These are phyloP conservation scores for Harrya chromipes DNA, from an alignment of 768 basidiomycete species.

Conservation along the genomic window DNA sequence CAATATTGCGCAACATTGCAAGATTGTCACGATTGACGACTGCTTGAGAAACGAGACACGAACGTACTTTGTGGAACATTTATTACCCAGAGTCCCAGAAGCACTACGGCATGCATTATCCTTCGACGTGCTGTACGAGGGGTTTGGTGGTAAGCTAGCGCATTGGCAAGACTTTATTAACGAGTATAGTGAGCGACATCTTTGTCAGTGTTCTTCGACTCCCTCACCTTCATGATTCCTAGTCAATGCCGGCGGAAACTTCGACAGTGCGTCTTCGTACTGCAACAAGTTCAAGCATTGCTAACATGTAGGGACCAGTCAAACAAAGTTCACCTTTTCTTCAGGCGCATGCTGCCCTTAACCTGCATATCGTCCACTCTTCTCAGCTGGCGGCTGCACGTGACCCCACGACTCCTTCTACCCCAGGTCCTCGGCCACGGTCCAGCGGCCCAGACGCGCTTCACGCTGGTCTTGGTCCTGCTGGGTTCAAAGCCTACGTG, in stretches of 20 bases:
- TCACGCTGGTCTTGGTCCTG: conserved; percentile 57
- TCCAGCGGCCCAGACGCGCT: conserved; percentile 46
- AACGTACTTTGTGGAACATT: conserved; percentile 58
- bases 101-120: conserved; percentile 49
- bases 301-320: conserved; percentile 40
- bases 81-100: conserved; percentile 72
- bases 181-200: conserved; percentile 52
- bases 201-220: not conserved
- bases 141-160: conserved; percentile 80
- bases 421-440: conserved; percentile 32
- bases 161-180: conserved; percentile 81
- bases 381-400: conserved; percentile 51
- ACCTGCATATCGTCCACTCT: conserved; percentile 85
- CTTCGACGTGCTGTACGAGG: conserved; percentile 73
- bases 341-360: conserved; percentile 79
- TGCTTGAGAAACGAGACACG: conserved; percentile 70
- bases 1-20: conserved; percentile 82
- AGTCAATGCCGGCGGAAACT: conserved; percentile 74
- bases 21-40: conserved; percentile 81
- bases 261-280: conserved; percentile 52
- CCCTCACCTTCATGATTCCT: conserved; percentile 7
- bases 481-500: conserved; percentile 59
- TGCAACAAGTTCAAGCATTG: not conserved
- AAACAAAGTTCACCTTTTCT: conserved; percentile 80
- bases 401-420: conserved; percentile 31